Conservation (phyloP, 805 yeast species). For the Ogataea thermomethanolica region DNA sequence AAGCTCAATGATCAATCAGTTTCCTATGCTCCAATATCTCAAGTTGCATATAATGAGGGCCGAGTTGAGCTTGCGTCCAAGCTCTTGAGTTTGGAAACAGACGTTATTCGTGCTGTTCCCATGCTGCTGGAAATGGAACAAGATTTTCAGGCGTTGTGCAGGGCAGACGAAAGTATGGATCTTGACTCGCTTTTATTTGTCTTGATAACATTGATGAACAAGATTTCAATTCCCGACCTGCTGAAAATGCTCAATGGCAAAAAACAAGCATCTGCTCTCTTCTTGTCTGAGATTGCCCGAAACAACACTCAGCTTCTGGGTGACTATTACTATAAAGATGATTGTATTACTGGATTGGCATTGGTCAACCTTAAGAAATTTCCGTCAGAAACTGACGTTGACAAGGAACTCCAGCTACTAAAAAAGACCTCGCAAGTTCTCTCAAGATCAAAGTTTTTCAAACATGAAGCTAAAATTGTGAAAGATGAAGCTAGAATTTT, state of each 20-base stretch:
- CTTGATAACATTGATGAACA: slow-evolving; percentile 50
- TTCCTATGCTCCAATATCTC: slow-evolving; percentile 57
- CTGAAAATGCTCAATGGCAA: slow-evolving; percentile 57
- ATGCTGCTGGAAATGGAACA: slow-evolving; percentile 70
- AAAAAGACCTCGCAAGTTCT: slow-evolving; percentile 29
- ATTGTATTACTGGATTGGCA: slow-evolving; percentile 47
- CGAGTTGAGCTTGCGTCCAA: slow-evolving; percentile 62
- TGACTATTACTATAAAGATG: slow-evolving; percentile 65
- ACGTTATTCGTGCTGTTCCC: slow-evolving; percentile 56
- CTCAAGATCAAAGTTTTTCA: slow-evolving; percentile 30
- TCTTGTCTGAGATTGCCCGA: slow-evolving; percentile 33
- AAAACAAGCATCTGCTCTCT: slow-evolving; percentile 39
- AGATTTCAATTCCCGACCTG: slow-evolving; percentile 61
- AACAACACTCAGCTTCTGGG: slow-evolving; percentile 38
- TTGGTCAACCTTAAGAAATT: slow-evolving; percentile 34
- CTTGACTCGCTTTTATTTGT: slow-evolving; percentile 59
- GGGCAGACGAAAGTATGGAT: slow-evolving; percentile 59
- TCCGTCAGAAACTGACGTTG: slow-evolving; percentile 23
- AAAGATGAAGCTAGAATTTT: slow-evolving; percentile 44
- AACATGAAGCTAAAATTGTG: slow-evolving; percentile 38
- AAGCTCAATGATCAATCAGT: slow-evolving; percentile 44
- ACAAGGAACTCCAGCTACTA: slow-evolving; percentile 24
- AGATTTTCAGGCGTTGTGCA: slow-evolving; percentile 61
- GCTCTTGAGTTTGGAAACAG: slow-evolving; percentile 67
- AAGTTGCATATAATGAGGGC: slow-evolving; percentile 78